Conservation (phyloP, 306 rosid genomes). For the Casuarina cunninghamiana region DNA sequence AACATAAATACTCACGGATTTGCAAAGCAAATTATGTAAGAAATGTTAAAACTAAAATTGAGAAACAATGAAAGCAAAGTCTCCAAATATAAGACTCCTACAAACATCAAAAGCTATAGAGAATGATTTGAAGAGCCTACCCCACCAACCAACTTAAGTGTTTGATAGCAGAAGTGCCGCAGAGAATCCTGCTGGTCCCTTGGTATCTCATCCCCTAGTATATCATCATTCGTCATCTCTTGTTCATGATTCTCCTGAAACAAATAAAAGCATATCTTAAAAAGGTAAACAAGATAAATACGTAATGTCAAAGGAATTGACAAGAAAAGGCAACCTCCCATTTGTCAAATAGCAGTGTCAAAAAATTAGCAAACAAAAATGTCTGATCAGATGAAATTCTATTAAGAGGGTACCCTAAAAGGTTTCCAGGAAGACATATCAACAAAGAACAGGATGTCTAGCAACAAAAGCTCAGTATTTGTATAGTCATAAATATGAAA, state of each 20-base stretch:
- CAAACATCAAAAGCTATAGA: slow-evolving; percentile 7
- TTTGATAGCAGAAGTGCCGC: slow-evolving; percentile 88
- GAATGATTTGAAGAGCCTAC: slow-evolving; percentile 45
- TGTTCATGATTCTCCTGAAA: slow-evolving; percentile 69
- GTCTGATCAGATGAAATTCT: not conserved
- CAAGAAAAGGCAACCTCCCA: not conserved
- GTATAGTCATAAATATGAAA: not conserved
- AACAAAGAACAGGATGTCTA: not conserved
- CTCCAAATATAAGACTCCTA: not conserved
- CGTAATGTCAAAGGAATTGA: slow-evolving; percentile 1
- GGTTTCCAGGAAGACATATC: not conserved
- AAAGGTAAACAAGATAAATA: slow-evolving; percentile 17
- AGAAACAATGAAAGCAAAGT: not conserved
- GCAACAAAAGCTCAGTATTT: not conserved
- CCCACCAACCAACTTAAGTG: slow-evolving; percentile 76
- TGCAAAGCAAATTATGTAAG: not conserved
- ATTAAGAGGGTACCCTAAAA: not conserved
- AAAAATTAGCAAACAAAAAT: not conserved
- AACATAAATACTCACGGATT: not conserved
- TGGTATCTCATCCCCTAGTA: slow-evolving; percentile 98
- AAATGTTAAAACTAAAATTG: not conserved
- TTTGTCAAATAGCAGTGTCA: not conserved
- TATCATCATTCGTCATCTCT: slow-evolving; percentile 89
- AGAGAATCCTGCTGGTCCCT: slow-evolving; percentile 84
- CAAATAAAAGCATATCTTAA: slow-evolving; percentile 13